Percentiles rank a stretch among this genome's conserved stretches.
phyloP scores from a whole-genome alignment of 2,329 filamentous ascomycete species.

The Onygenales sp. region DNA sequence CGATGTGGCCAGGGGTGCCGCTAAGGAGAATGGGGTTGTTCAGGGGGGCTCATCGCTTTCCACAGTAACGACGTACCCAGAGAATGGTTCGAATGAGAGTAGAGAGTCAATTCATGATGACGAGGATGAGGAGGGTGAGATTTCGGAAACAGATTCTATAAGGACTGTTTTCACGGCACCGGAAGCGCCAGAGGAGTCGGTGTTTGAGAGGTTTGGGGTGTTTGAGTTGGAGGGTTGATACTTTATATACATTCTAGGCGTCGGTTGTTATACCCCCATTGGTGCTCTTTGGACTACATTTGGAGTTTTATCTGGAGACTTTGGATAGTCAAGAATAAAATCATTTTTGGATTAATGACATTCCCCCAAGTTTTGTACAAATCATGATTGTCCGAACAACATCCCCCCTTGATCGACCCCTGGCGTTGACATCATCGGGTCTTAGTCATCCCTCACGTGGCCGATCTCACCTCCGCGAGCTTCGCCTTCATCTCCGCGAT shows the following conservation, averaged over 20 bases:
- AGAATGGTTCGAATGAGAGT: background rate
- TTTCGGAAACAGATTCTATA: conserved; percentile 16
- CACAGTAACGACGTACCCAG: background rate
- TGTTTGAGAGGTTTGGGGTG: background rate
- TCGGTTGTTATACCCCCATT: too few relatives aligned
- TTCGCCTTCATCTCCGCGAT: background rate
- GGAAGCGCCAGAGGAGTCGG: conserved; percentile 7
- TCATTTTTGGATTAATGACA: too few relatives aligned
- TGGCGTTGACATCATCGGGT: too few relatives aligned
- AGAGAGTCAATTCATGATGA: background rate
- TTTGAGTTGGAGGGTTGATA: conserved; percentile 3
- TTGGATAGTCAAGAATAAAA: too few relatives aligned
- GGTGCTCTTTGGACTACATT: too few relatives aligned
- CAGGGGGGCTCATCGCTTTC: background rate
- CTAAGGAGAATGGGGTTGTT: background rate
- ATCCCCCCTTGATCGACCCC: too few relatives aligned
- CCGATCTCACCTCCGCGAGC: background rate
- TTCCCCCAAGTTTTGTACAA: too few relatives aligned
- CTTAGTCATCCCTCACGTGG: conserved; percentile 1
- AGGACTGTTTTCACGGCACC: conserved; percentile 19
- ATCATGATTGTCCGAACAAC: too few relatives aligned
- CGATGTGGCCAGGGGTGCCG: background rate
- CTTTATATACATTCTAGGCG: background rate
- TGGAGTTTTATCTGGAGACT: too few relatives aligned
- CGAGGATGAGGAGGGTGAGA: background rate